Evolutionary conservation across 371 early-diverging fungal species (phyloP).

Genomic region (Mucor ambiguus): DNA sequence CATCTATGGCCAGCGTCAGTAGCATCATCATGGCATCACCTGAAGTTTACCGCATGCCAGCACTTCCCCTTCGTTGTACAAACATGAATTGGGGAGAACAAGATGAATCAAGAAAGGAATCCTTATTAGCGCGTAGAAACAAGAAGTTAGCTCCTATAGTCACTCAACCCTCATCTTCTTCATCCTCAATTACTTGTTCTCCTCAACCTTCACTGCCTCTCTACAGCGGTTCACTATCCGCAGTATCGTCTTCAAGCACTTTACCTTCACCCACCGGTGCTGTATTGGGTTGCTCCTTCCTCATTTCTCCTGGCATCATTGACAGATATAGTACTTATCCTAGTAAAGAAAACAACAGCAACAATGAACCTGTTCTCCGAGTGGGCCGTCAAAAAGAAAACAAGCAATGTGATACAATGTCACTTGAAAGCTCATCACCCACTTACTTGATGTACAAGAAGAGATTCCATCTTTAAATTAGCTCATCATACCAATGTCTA

Average conservation of each 20-base stretch:
- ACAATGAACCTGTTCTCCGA: neutral
- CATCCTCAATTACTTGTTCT: neutral
- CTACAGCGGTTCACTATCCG: neutral
- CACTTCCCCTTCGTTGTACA: constrained; percentile 25
- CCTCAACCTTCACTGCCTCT: neutral
- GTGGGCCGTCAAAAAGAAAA: neutral
- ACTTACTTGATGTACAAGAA: constrained; percentile 31
- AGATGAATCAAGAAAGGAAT: constrained; percentile 1
- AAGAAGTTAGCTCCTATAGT: constrained; percentile 25
- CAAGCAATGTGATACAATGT: constrained; percentile 2
- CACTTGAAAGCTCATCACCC: constrained; percentile 21
- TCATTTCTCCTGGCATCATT: constrained; percentile 17
- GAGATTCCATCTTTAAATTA: constrained; percentile 14
- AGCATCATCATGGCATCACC: neutral
- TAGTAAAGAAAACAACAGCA: neutral
- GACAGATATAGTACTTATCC: constrained; percentile 5
- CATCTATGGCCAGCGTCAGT: neutral
- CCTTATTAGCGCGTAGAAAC: constrained; percentile 25
- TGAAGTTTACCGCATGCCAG: constrained; percentile 18
- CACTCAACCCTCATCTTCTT: constrained; percentile 2
- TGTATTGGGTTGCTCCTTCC: constrained; percentile 12
- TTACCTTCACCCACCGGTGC: constrained; percentile 24
- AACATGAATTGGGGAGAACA: constrained; percentile 7
- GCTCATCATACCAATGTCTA: neutral
- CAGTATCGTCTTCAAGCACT: neutral